Base-by-base conservation (phyloP, 1,139 yeast genomes). In the Debaryomycetaceae sp. region DNA sequence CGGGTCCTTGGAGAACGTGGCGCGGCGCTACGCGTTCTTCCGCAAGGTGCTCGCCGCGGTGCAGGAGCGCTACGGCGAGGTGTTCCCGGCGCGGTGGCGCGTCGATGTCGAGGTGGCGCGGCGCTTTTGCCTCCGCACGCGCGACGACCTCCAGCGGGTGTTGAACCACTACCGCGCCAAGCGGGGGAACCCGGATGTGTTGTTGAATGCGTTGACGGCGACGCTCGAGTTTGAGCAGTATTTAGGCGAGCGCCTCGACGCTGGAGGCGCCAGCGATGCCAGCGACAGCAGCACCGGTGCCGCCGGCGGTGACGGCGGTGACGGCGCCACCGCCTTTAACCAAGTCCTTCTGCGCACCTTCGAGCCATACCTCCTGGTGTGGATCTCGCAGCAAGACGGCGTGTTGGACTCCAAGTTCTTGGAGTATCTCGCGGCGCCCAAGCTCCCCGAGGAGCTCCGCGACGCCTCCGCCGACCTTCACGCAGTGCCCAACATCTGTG, bases 371-470 rank as follows among this genome's bases (percentile, higher is more conserved):
- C 62, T 91, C 34, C 72, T 73, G 25, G 58, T 85, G 7, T 93
- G 97, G 96, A 78, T 91, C n/a, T 78, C 77, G 18, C 83, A 85
- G 48, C 97, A 91, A 55, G 89, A 84, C 40, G 65, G 68, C 19
- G 53, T 65, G 16, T 64, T 91, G 41, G 71, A 72, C 28, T 59
- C 69, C 8, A 85, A 83, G 46, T 62, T 89, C 35, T 50, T 73
- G 28, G 81, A 76, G 32, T 81, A 78, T 44, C 56, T 76, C 48
- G 66, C 76, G 14, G 66, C 63, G 35, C 48, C 75, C 30, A 58
- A 73, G 38, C 48, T 67, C 12, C 72, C 74, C 3, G 34, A 39
- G 4, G 72, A 65, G 36, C 60, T 63, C 29, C 41, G 49, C 10
- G 45, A 49, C 3, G 38, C 44, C 4, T 45, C 44, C 11, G 47